phyloP scores from a whole-genome alignment of 306 rosid genomes.

The Quercus suber region DNA sequence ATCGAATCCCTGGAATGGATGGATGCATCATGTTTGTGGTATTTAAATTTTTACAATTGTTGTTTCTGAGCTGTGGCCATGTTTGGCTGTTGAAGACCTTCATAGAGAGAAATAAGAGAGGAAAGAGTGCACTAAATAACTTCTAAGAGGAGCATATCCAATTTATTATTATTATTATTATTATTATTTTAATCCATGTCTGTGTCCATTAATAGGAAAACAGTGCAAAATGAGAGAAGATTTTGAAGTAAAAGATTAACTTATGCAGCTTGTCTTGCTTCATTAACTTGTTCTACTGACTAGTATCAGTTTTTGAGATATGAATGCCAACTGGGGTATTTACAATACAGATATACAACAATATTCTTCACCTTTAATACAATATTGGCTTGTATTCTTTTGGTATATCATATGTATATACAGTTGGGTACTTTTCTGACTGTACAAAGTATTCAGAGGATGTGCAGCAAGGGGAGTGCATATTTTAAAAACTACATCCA shows the following conservation, averaged over 20 bases:
- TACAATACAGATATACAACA: neutral
- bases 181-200: neutral
- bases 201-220: neutral
- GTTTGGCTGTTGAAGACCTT: too few relatives aligned
- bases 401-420: constrained; percentile 24
- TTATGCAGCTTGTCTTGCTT: neutral
- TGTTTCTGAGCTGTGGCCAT: too few relatives aligned
- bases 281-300: neutral
- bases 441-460: constrained; percentile 12
- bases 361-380: constrained; percentile 9
- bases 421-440: constrained; percentile 13
- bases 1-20: too few relatives aligned
- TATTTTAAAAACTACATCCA: neutral
- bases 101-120: too few relatives aligned
- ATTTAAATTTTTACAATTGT: too few relatives aligned
- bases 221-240: constrained; percentile 4
- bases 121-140: too few relatives aligned
- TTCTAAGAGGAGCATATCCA: too few relatives aligned
- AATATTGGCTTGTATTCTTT: constrained; percentile 17
- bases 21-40: too few relatives aligned
- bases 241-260: neutral
- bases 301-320: neutral
- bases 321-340: neutral
- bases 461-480: neutral
- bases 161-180: too few relatives aligned